phyloP scores from a whole-genome alignment of 106 monocot genomes.

The Ottelia alismoides region DNA sequence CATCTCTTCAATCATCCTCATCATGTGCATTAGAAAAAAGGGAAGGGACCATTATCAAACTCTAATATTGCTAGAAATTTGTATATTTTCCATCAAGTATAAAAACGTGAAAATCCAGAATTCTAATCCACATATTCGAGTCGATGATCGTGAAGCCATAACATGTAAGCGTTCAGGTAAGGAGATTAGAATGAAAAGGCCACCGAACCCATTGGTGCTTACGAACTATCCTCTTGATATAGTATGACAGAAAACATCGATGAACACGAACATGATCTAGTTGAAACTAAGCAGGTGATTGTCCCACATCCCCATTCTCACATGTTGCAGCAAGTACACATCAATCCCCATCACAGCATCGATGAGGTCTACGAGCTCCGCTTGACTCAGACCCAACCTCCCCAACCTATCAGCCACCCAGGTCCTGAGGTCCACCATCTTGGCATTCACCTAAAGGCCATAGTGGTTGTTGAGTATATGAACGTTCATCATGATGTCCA shows the following conservation, averaged over 20 bases:
- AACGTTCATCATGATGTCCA: conserved; percentile 32
- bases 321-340: conserved; percentile 15
- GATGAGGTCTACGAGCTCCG: conserved; percentile 26
- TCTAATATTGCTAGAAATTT: no score
- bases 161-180: no score
- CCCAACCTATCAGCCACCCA: conserved; percentile 17
- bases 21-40: no score
- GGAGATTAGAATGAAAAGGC: no score
- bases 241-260: conserved; percentile 54
- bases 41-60: no score
- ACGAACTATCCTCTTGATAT: conserved; percentile 33
- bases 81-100: no score
- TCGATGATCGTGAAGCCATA: no score
- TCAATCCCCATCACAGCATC: conserved; percentile 20
- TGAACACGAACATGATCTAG: conserved; percentile 33
- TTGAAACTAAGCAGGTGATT: conserved; percentile 1
- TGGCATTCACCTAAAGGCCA: conserved; percentile 1
- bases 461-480: conserved; percentile 18
- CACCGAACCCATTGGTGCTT: no score
- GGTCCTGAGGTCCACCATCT: conserved; percentile 23
- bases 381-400: conserved; percentile 14
- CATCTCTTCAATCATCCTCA: no score
- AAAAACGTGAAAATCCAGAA: no score
- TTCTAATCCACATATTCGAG: no score
- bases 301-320: conserved; percentile 42